Percentiles rank a stretch among this genome's conserved stretches.
phyloP scores from a whole-genome alignment of 2,329 filamentous ascomycete genomes.

The Aspergillus tubingensis region DNA sequence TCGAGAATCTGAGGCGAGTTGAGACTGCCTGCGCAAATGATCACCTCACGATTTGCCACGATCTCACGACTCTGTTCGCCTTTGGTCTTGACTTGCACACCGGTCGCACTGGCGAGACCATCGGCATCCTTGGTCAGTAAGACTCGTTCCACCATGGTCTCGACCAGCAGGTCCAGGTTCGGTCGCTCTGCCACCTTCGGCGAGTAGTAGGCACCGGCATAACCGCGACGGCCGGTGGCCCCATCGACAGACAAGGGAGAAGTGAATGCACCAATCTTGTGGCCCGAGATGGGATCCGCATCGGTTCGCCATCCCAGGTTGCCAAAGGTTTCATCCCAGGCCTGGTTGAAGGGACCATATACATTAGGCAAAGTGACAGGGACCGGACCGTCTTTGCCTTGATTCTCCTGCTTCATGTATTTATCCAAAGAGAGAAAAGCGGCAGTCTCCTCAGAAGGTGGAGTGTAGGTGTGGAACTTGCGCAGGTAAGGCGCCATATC shows the following conservation, averaged over 20 bases:
- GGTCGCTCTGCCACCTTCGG: constrained; percentile 39
- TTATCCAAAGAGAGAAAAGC: constrained; percentile 14
- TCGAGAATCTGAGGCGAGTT: constrained; percentile 62
- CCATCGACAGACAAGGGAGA: constrained; percentile 38
- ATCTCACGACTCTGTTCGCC: constrained; percentile 35
- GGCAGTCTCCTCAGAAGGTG: constrained; percentile 29
- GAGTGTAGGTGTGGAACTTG: constrained; percentile 39
- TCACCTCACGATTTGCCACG: constrained; percentile 52
- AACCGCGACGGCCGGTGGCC: constrained; percentile 36
- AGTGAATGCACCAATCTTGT: constrained; percentile 44
- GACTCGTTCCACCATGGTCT: constrained; percentile 51
- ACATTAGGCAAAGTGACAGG: constrained; percentile 33
- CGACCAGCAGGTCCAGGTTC: constrained; percentile 51
- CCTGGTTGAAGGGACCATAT: constrained; percentile 29
- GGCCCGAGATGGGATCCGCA: constrained; percentile 39
- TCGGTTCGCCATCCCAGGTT: constrained; percentile 25
- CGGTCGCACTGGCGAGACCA: constrained; percentile 19
- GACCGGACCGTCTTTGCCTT: constrained; percentile 23
- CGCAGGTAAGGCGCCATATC: constrained; percentile 53
- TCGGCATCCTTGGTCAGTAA: constrained; percentile 39
- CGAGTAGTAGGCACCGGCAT: constrained; percentile 47
- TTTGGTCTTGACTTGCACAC: constrained; percentile 20
- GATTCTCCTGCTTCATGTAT: constrained; percentile 21
- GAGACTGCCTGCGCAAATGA: constrained; percentile 60
- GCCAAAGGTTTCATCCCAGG: constrained; percentile 27